These are phyloP conservation scores for Solanum bulbocastanum DNA, from an alignment of 257 asterid genomes.

Conservation along the genomic window DNA sequence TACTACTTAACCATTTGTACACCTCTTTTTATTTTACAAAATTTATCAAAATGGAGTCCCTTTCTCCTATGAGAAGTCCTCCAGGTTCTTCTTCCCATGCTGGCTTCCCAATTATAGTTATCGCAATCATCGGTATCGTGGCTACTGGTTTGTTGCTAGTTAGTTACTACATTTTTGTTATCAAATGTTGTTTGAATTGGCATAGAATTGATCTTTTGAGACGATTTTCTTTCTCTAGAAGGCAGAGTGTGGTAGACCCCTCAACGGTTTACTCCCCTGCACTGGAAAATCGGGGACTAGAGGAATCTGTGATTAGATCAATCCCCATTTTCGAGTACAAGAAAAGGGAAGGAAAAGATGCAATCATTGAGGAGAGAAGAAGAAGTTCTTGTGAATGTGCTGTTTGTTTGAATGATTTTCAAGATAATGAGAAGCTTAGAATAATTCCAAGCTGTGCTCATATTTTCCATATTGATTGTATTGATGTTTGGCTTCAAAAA, in stretches of 20 bases:
- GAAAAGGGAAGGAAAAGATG: constrained; percentile 6
- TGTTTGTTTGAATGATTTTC: constrained; percentile 72
- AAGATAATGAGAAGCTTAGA: constrained; percentile 51
- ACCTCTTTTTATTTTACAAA: not conserved
- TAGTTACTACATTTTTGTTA: constrained; percentile 72
- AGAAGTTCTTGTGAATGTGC: constrained; percentile 36
- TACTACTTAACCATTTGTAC: not conserved
- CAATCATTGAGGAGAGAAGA: not conserved
- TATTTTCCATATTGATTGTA: constrained; percentile 27
- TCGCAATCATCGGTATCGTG: constrained; percentile 67
- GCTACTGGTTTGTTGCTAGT: constrained; percentile 75
- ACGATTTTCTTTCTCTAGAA: constrained; percentile 46
- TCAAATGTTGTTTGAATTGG: constrained; percentile 82
- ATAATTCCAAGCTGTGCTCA: constrained; percentile 57
- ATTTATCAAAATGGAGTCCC: constrained; percentile 11
- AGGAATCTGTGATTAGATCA: constrained; percentile 45
- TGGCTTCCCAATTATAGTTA: constrained; percentile 62
- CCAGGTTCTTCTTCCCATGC: constrained; percentile 26
- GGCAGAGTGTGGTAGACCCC: constrained; percentile 28
- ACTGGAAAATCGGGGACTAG: constrained; percentile 48
- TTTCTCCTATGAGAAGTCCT: constrained; percentile 24
- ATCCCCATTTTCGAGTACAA: constrained; percentile 52
- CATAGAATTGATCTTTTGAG: constrained; percentile 53
- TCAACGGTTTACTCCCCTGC: constrained; percentile 22
- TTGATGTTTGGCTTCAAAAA: constrained; percentile 65